phyloP scores from a whole-genome alignment of 495 filamentous ascomycete species.

The Hypoxylon perforatum region DNA sequence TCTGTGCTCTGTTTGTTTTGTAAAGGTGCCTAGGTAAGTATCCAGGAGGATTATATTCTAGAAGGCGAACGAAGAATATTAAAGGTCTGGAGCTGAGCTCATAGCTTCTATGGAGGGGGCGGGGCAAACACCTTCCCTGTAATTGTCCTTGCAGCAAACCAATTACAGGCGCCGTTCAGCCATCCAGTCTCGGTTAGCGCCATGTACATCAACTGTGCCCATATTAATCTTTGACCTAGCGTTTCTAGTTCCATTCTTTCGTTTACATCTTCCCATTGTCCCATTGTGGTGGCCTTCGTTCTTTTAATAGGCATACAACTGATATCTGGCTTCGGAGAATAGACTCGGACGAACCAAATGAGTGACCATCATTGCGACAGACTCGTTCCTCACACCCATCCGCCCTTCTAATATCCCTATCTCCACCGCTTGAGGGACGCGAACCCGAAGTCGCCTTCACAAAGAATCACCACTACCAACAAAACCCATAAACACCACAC shows the following conservation, averaged over 20 bases:
- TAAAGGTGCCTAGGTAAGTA: too few species aligned
- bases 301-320: too few species aligned
- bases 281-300: too few species aligned
- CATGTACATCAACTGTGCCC: background rate
- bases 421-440: background rate
- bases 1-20: background rate
- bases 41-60: background rate
- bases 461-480: too few species aligned
- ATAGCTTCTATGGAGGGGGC: conserved; percentile 35
- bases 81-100: too few species aligned
- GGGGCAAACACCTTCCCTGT: conserved; percentile 21
- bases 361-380: background rate
- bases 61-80: conserved; percentile 16
- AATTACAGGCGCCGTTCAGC: too few species aligned
- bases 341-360: conserved; percentile 18
- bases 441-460: background rate
- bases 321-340: too few species aligned
- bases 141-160: too few species aligned
- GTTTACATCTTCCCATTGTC: background rate
- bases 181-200: too few species aligned
- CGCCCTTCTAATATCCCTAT: conserved; percentile 2
- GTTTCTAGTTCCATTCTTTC: too few species aligned
- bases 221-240: too few species aligned
- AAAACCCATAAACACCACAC: too few species aligned
- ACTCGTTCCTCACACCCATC: conserved; percentile 5